These are phyloP conservation scores for Flaveria ramosissima DNA, from an alignment of 129 eudicot genomes.

Conservation along the genomic window DNA sequence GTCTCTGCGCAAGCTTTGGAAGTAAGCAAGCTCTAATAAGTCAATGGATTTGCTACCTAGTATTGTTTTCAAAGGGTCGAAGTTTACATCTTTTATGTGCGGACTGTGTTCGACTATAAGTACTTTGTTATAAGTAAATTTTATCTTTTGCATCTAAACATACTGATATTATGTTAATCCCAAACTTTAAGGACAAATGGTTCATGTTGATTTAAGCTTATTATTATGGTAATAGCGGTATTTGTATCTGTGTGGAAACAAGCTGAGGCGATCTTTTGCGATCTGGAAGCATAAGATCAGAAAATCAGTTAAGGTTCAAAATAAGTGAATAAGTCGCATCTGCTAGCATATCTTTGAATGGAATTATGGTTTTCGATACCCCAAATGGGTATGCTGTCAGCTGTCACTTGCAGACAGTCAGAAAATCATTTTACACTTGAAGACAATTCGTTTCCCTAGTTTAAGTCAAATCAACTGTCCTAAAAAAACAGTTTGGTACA, in stretches of 20 bases:
- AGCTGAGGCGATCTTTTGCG: too few species aligned
- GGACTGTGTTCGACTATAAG: background rate
- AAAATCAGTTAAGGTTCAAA: too few species aligned
- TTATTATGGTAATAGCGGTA: background rate
- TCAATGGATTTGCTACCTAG: background rate
- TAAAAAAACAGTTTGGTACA: too few species aligned
- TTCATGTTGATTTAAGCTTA: background rate
- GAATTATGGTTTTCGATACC: too few species aligned
- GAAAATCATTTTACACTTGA: too few species aligned
- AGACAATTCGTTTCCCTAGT: too few species aligned
- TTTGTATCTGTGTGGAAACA: background rate
- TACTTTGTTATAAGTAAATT: background rate
- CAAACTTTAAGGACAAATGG: background rate
- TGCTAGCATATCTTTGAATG: too few species aligned
- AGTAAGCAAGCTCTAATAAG: constrained; percentile 9
- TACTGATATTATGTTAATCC: background rate
- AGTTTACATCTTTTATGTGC: background rate
- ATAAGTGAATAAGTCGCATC: too few species aligned
- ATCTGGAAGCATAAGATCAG: too few species aligned
- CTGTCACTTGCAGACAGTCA: too few species aligned
- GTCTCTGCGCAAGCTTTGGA: constrained; percentile 43
- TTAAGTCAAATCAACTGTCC: too few species aligned
- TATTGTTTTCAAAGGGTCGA: background rate
- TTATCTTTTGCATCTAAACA: background rate
- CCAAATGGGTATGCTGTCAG: too few species aligned